Evolutionary conservation across 371 early-diverging fungal species (phyloP).

Genomic region (Mucor plumbeus): DNA sequence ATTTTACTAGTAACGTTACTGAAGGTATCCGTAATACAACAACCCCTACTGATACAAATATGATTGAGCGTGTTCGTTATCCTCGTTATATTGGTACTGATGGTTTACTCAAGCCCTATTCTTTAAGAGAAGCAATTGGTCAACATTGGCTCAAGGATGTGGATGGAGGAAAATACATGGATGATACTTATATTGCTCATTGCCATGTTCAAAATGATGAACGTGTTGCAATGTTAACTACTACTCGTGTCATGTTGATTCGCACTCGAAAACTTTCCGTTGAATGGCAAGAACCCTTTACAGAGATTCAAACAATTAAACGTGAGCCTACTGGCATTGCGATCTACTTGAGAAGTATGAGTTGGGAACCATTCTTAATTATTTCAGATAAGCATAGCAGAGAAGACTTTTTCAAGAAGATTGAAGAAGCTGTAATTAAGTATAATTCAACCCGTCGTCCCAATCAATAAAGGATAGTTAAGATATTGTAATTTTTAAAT

Average conservation of each 20-base stretch:
- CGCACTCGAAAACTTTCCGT: constrained; percentile 64
- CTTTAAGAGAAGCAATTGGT: constrained; percentile 85
- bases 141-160: constrained; percentile 90
- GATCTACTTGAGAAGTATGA: constrained; percentile 48
- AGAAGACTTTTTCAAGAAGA: constrained; percentile 66
- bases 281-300: constrained; percentile 74
- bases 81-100: constrained; percentile 89
- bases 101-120: constrained; percentile 78
- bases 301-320: constrained; percentile 55
- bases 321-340: constrained; percentile 56
- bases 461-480: neutral
- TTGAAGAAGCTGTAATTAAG: constrained; percentile 54
- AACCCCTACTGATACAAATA: constrained; percentile 80
- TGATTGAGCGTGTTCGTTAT: constrained; percentile 73
- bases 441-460: constrained; percentile 34
- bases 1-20: constrained; percentile 89
- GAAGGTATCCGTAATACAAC: constrained; percentile 58
- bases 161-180: constrained; percentile 78
- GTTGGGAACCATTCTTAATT: constrained; percentile 64
- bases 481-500: neutral
- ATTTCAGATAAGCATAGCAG: constrained; percentile 62
- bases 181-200: constrained; percentile 91
- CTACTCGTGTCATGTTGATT: constrained; percentile 70
- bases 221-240: constrained; percentile 76
- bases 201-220: constrained; percentile 73